A percentile compares a stretch with the other conserved stretches of the same genome.
Conservation (phyloP, 306 rosid species). For the Begonia fuchsioides region DNA sequence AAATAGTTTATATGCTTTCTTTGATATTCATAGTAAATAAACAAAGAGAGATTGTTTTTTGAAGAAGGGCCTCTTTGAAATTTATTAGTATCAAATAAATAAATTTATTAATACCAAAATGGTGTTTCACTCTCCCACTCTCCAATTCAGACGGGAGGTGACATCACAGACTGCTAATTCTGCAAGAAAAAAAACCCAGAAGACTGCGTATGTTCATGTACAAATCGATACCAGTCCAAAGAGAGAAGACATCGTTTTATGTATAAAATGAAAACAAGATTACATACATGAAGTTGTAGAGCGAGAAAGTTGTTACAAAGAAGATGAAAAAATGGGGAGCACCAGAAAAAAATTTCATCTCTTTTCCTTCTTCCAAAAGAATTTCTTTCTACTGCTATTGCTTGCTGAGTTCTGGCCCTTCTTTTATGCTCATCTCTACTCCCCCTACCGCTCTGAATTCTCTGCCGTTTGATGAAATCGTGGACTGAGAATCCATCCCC, state of each 20-base stretch:
- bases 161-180: not conserved
- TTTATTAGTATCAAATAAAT: not conserved
- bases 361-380: conserved; percentile 22
- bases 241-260: conserved; percentile 26
- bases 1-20: conserved; percentile 3
- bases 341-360: conserved; percentile 15
- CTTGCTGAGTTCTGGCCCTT: conserved; percentile 61
- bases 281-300: conserved; percentile 76
- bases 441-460: conserved; percentile 42
- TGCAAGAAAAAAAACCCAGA: conserved; percentile 13
- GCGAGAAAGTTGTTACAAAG: conserved; percentile 26
- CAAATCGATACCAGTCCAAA: conserved; percentile 46
- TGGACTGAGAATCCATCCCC: conserved; percentile 73
- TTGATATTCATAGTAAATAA: not conserved
- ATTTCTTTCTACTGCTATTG: conserved; percentile 27
- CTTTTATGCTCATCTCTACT: conserved; percentile 84
- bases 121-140: not conserved
- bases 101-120: too few relatives aligned
- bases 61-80: not conserved
- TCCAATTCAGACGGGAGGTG: not conserved
- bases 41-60: not conserved
- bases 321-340: conserved; percentile 25
- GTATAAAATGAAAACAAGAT: conserved; percentile 51
- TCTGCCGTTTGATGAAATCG: conserved; percentile 48
- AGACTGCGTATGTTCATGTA: conserved; percentile 70